Base-by-base conservation (phyloP, 2,329 filamentous ascomycete genomes). In the Botrytis deweyae region DNA sequence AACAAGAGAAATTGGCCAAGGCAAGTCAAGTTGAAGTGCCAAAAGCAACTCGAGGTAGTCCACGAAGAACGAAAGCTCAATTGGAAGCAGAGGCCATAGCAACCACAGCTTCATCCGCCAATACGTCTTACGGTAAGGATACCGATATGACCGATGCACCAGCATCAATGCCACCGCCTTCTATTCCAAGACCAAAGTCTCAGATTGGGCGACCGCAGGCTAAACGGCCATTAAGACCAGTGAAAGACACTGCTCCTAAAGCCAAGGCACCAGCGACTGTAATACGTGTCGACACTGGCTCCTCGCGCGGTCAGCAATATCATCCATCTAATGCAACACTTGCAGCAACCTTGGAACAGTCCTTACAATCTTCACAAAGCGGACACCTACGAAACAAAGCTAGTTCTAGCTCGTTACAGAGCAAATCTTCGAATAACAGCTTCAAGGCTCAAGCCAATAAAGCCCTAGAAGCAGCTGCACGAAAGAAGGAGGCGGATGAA, bases 401-500 rank as follows among this genome's bases (percentile, higher is more conserved):
- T 1, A 94, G 92, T 81, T 80, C 80, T n/a, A 79, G 80, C 61
- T 82, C 82, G 25, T 76, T 78, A 73, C 81, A 78, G 74, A 80
- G 77, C 77, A 82, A 82, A 71, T 79, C 84, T 61, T 83, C 84
- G 1, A 84, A 83, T 29, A 84, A 81, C 71, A 93, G 88, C 79
- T 85, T 94, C 71, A 93, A 92, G 10, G 89, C 89, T n/a, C 87
- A 90, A n/a, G 84, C 83, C 46, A 86, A 85, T n/a, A 93, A 92
- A 80, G 91, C 92, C 2, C 84, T 95, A 36, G 90, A 95, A 72
- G 86, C 92, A 66, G 93, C 92, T 3, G 92, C 93, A 58, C 91
- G 90, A 80, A 95, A 94, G 82, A 95, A 92, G 80, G 94, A 97
- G 81, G 91, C 91, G 81, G 94, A 97, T 78, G 93, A 97, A 80